Evolutionary conservation across 306 rosid genomes (phyloP).

Genomic region (Malus orientalis): DNA sequence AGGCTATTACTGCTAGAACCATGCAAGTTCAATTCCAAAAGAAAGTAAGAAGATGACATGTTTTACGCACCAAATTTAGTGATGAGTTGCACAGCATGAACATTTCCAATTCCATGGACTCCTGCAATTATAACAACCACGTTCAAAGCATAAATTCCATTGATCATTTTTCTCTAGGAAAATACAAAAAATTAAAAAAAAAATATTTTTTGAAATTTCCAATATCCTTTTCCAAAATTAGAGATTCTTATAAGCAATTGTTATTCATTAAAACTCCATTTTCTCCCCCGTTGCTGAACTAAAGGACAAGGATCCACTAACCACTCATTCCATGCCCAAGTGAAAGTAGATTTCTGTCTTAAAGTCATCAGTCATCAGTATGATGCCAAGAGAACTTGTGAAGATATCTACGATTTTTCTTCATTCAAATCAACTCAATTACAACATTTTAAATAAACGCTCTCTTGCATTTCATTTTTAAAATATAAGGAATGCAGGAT

Average conservation of each 20-base stretch:
- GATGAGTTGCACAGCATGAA: conserved; percentile 74
- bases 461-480: background rate
- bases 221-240: background rate
- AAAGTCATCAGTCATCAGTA: background rate
- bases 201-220: background rate
- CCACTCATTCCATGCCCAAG: background rate
- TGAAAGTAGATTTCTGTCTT: background rate
- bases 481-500: background rate
- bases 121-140: conserved; percentile 44
- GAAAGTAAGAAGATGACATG: background rate
- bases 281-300: background rate
- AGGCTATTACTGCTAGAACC: background rate
- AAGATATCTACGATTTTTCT: background rate
- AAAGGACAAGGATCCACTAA: too few relatives aligned
- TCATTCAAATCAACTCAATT: background rate
- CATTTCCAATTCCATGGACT: conserved; percentile 85
- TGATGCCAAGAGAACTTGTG: background rate
- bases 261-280: background rate
- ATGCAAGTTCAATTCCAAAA: background rate
- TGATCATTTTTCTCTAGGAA: background rate
- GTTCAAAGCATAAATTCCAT: background rate
- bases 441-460: background rate
- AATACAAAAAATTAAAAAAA: background rate
- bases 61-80: conserved; percentile 59
- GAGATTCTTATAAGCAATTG: background rate